A percentile compares a stretch with the other conserved stretches of the same genome.
phyloP scores from a whole-genome alignment of 192 early-diverging fungal genomes.

The Gamsiella multidivaricata region DNA sequence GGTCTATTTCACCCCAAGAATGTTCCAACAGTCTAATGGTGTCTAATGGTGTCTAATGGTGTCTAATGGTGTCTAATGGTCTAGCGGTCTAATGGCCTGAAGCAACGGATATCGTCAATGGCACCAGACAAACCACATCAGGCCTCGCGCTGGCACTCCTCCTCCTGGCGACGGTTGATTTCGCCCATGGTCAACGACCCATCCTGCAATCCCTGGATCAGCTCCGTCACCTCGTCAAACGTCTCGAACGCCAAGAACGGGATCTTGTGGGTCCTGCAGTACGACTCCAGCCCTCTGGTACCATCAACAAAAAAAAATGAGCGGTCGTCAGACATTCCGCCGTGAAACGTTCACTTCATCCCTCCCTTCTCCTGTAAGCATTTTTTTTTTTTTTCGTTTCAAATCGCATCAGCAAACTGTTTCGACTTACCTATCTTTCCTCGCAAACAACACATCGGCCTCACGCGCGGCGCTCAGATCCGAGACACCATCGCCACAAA shows the following conservation, averaged over 20 bases:
- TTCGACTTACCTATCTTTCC: constrained; percentile 59
- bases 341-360: not conserved
- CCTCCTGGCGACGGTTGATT: constrained; percentile 29
- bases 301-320: not conserved
- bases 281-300: constrained; percentile 74
- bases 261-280: constrained; percentile 70
- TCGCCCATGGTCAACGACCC: constrained; percentile 22
- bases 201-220: constrained; percentile 24
- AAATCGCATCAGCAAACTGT: too few species aligned
- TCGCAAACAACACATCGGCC: constrained; percentile 81
- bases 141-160: constrained; percentile 13
- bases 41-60: too few species aligned
- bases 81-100: not conserved
- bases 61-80: not conserved
- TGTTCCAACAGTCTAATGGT: too few species aligned
- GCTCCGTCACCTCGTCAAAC: constrained; percentile 58
- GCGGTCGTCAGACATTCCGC: too few species aligned
- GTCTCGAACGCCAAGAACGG: constrained; percentile 66
- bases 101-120: not conserved
- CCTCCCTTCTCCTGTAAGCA: not conserved
- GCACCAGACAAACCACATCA: not conserved
- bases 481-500: constrained; percentile 83
- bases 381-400: not conserved
- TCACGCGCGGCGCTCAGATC: constrained; percentile 82
- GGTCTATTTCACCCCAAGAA: too few species aligned